Evolutionary conservation across 78 protist genomes (phyloP).

Genomic region (Paulinella micropora): DNA sequence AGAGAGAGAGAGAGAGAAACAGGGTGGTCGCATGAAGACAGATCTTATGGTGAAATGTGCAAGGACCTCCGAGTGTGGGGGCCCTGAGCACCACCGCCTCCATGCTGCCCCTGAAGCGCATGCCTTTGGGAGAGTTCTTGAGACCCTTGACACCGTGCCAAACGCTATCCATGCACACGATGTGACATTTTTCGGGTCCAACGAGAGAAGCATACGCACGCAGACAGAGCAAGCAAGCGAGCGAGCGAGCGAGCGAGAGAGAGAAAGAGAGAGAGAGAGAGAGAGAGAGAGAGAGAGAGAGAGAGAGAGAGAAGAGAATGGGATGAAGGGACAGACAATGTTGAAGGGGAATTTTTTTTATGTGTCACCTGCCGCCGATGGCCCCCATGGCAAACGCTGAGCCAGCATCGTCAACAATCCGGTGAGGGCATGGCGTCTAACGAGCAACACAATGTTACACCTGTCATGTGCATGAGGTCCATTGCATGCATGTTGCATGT

Average conservation of each 20-base stretch:
- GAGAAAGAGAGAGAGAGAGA: no score
- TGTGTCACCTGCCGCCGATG: not conserved
- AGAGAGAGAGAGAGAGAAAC: not conserved
- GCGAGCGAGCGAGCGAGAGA: no score
- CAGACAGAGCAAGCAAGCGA: no score
- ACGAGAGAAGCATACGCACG: no score
- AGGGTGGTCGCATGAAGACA: not conserved
- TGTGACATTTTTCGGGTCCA: not conserved
- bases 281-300: no score
- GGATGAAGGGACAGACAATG: not conserved
- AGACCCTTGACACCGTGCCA: slow-evolving; percentile 26
- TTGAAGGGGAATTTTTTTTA: not conserved
- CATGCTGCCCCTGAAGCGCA: slow-evolving; percentile 12
- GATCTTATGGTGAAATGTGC: not conserved
- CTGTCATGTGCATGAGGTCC: no score
- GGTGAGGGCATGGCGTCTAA: slow-evolving; percentile 41
- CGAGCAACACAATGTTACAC: no score
- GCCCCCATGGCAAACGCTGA: slow-evolving; percentile 47
- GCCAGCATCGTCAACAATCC: slow-evolving; percentile 41
- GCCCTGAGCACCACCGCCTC: not conserved
- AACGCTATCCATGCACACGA: no score
- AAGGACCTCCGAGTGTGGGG: not conserved
- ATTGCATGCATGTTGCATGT: no score
- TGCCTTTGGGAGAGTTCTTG: slow-evolving; percentile 32
- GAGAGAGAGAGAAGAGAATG: no score